Percentiles rank a stretch among this genome's conserved stretches.
Evolutionary conservation across 1,284 basidiomycete genomes (phyloP).

Genomic region (Paramarasmius palmivorus): DNA sequence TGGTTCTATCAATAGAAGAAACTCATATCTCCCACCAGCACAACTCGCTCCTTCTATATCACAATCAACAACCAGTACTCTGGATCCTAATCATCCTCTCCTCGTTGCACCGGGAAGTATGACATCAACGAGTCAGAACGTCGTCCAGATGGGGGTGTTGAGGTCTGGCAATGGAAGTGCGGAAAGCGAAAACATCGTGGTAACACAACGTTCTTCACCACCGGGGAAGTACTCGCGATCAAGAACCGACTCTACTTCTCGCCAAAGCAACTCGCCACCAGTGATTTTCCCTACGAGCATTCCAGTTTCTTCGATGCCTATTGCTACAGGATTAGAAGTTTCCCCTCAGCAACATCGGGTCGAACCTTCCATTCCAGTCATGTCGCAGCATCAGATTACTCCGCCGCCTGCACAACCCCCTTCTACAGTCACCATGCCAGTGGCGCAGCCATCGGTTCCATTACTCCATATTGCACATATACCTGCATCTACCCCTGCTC

Average conservation of each 20-base stretch:
- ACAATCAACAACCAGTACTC: constrained; percentile 1
- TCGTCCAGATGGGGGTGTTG: no score
- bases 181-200: not conserved
- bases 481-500: no score
- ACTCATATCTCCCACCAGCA: not conserved
- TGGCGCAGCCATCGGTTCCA: not conserved
- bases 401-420: not conserved
- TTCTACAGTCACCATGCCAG: not conserved
- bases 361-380: not conserved
- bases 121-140: not conserved
- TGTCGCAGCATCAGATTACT: not conserved
- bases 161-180: not conserved
- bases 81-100: constrained; percentile 2
- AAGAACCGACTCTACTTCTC: not conserved
- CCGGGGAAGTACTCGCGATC: not conserved
- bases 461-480: not conserved
- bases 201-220: not conserved
- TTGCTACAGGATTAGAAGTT: not conserved
- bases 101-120: not conserved
- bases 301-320: not conserved
- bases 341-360: not conserved
- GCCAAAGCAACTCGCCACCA: not conserved
- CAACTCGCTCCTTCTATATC: not conserved
- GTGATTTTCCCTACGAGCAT: not conserved
- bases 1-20: no score